Percentiles rank a stretch among this genome's conserved stretches.
Evolutionary conservation across 169 alveolate species (phyloP).

Genomic region (Miamiensis avidus): DNA sequence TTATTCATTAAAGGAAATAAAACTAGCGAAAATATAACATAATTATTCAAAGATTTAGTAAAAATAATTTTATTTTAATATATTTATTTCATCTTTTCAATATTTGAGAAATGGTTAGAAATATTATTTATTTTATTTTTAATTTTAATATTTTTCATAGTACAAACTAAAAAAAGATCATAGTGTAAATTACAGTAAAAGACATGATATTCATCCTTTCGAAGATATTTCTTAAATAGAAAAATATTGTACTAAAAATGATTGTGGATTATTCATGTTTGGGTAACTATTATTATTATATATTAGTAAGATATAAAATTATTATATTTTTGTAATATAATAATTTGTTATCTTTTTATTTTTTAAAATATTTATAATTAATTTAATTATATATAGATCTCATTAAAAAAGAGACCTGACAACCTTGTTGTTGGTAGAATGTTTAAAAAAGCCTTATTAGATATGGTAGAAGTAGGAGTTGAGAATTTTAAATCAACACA

Average conservation of each 20-base stretch:
- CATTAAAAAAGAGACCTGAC: slow-evolving; percentile 75
- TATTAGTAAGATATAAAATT: neutral
- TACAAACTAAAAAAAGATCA: slow-evolving; percentile 38
- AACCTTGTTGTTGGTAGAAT: slow-evolving; percentile 66
- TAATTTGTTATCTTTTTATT: neutral
- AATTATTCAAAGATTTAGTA: slow-evolving; percentile 27
- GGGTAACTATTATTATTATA: slow-evolving; percentile 21
- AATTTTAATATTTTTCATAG: slow-evolving; percentile 13
- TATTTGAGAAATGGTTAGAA: neutral
- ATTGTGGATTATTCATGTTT: slow-evolving; percentile 59
- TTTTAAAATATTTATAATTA: too few relatives aligned
- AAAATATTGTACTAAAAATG: slow-evolving; percentile 55
- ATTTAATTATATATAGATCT: slow-evolving; percentile 2
- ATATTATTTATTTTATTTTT: neutral
- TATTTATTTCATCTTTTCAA: neutral
- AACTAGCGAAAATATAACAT: slow-evolving; percentile 28
- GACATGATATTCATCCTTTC: slow-evolving; percentile 60
- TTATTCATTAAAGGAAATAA: slow-evolving; percentile 48
- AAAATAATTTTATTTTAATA: neutral
- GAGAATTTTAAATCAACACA: slow-evolving; percentile 48
- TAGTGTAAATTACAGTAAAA: slow-evolving; percentile 31
- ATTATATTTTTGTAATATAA: neutral
- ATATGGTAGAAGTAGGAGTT: slow-evolving; percentile 71
- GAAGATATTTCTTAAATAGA: slow-evolving; percentile 62
- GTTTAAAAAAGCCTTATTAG: slow-evolving; percentile 64